phyloP scores from a whole-genome alignment of 345 rosid species.

The Combretum micranthum region DNA sequence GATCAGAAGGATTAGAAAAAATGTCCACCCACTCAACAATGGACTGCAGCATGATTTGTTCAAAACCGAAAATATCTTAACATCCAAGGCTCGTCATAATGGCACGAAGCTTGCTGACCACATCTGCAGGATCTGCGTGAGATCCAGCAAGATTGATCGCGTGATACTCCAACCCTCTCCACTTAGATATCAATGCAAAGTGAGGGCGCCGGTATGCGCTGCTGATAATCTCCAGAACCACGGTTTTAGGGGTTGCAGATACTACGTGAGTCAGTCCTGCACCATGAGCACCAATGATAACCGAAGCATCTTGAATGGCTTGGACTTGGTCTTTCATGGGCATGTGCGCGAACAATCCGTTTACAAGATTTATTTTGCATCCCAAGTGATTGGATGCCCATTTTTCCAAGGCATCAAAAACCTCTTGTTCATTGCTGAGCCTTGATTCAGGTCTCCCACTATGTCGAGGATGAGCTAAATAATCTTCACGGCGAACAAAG shows the following conservation, averaged over 20 bases:
- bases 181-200: conserved; percentile 63
- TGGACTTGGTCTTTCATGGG: conserved; percentile 80
- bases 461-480: conserved; percentile 92
- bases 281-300: conserved; percentile 93
- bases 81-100: conserved; percentile 53
- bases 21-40: neutral
- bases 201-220: conserved; percentile 67
- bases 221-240: conserved; percentile 78
- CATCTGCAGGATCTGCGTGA: conserved; percentile 41
- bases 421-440: conserved; percentile 23
- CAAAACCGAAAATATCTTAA: conserved; percentile 16
- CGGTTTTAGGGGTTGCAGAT: conserved; percentile 77
- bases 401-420: conserved; percentile 51
- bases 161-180: conserved; percentile 93
- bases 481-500: conserved; percentile 89
- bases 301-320: conserved; percentile 92
- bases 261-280: conserved; percentile 93
- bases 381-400: conserved; percentile 51
- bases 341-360: conserved; percentile 88
- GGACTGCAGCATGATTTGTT: no score
- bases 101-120: conserved; percentile 41
- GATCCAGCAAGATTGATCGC: conserved; percentile 68
- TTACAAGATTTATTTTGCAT: conserved; percentile 71
- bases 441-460: conserved; percentile 54
- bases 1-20: neutral